Evolutionary conservation across 352 stramenopile species (phyloP), one percentile per base, ranked within the genome.

Genomic region (Discostella stelligera): DNA sequence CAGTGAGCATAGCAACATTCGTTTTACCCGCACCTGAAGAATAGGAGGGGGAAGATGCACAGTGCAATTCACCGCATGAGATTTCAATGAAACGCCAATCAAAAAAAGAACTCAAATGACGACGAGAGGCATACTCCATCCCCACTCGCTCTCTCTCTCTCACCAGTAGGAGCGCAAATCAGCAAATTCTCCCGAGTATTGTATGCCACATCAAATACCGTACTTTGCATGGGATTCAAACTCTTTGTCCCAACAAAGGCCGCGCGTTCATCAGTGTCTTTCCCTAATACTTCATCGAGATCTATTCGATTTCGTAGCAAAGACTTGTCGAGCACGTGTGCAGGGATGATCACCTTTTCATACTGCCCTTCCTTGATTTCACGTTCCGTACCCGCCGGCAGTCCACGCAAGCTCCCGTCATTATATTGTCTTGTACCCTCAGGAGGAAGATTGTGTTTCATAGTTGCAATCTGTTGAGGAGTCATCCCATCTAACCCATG

Each of bases 201-300:
- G 85, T 98, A 99, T 0, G 96, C 97, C 0, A 90, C 93, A 21
- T 98, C 88, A 85, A 98, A 99, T 8, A 99, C 95, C 70, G 95
- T 95, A 8, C 91, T 98, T 90, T 99, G 98, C 84, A 99, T 94
- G 3, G 95, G 95, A 84, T 99, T 99, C 14, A 99, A 85, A 44
- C 82, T 88, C 18, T 79, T 75, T 10, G 87, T 95, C 16, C 91
- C 91, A 30, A 54, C 58, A 82, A 97, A 98, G 5, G 90, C 86
- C 49, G 46, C 74, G 14, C 59, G 76, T 66, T 78, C 76, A 44
- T 84, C 68, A 1, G 81, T 76, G 63, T 85, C 80, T 63, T 59
- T 13, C 62, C 81, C 82, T 71, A 95, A 74, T 11, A 90, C 88
- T 20, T 92, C 88, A 71, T 77, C 62, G 10, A 83, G 55, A 8